phyloP scores from a whole-genome alignment of 441 rosid species.

The Erodium trifolium region DNA sequence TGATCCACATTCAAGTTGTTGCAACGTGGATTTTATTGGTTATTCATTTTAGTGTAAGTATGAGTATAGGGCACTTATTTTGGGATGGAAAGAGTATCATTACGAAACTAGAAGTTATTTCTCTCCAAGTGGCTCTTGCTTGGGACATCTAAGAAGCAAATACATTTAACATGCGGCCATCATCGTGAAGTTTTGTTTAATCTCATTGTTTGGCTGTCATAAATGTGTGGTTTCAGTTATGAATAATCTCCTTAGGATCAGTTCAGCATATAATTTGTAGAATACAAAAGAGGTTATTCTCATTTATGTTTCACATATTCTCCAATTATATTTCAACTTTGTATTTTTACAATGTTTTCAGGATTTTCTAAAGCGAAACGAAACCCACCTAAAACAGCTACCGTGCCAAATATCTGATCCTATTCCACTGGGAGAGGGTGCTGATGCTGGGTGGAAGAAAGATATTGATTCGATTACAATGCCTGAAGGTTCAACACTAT shows the following conservation, averaged over 20 bases:
- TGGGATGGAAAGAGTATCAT: neutral
- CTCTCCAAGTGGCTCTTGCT: neutral
- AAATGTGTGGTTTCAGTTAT: neutral
- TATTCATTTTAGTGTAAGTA: neutral
- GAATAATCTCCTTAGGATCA: slow-evolving; percentile 5
- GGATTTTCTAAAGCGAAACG: slow-evolving; percentile 71
- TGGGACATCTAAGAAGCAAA: slow-evolving; percentile 2
- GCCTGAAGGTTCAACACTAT: slow-evolving; percentile 60
- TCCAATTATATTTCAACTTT: slow-evolving; percentile 1
- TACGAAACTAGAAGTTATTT: neutral
- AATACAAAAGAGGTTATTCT: neutral
- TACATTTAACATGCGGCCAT: neutral
- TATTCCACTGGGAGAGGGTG: slow-evolving; percentile 81
- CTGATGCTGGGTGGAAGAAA: slow-evolving; percentile 83
- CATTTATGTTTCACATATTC: neutral
- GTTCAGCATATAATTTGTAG: neutral
- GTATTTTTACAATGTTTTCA: slow-evolving; percentile 24
- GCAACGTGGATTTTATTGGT: neutral
- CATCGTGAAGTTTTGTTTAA: neutral
- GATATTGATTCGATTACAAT: slow-evolving; percentile 55
- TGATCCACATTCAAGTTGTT: neutral
- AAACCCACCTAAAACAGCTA: slow-evolving; percentile 45
- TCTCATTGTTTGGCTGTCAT: neutral
- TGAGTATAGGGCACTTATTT: neutral
- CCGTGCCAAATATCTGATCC: slow-evolving; percentile 70